Conservation (phyloP, 139 green algal genomes). For the Chlamydomonas sp. region DNA sequence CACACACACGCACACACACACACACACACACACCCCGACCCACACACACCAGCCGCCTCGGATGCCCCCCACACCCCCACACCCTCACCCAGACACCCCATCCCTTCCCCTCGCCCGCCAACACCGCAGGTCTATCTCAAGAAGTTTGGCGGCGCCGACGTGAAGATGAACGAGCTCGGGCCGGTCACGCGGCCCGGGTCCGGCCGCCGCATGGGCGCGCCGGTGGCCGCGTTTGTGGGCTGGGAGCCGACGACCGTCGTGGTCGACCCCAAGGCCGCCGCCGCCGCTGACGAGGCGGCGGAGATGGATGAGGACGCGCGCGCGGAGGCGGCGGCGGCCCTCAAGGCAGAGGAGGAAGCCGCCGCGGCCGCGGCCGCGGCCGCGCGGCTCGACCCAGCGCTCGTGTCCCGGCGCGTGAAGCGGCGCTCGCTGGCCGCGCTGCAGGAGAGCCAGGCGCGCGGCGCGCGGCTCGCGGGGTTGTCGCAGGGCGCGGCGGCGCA, state of each 20-base stretch:
- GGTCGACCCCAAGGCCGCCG: not conserved
- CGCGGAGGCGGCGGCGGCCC: slow-evolving; percentile 5
- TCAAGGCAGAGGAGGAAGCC: not conserved
- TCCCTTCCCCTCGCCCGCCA: not conserved
- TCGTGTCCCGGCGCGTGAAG: slow-evolving; percentile 19
- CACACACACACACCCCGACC: too few species aligned
- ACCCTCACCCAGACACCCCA: not conserved
- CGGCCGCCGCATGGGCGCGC: slow-evolving; percentile 25
- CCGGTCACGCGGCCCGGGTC: slow-evolving; percentile 61
- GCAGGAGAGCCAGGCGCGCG: not conserved
- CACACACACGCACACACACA: too few species aligned
- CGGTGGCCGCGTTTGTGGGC: not conserved
- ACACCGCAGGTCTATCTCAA: slow-evolving; percentile 62
- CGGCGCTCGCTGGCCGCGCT: slow-evolving; percentile 19
- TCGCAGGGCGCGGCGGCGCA: too few species aligned
- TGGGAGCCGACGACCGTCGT: not conserved
- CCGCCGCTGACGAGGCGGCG: too few species aligned
- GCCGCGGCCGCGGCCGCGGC: not conserved
- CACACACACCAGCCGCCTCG: too few species aligned
- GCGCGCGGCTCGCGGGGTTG: too few species aligned
- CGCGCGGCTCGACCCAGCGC: not conserved
- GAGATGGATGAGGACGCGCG: slow-evolving; percentile 15
- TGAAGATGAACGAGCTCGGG: slow-evolving; percentile 50
- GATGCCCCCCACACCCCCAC: not conserved
- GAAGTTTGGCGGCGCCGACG: slow-evolving; percentile 70